Evolutionary conservation across 139 green algal genomes (phyloP).

Genomic region (Chlorella sp.): DNA sequence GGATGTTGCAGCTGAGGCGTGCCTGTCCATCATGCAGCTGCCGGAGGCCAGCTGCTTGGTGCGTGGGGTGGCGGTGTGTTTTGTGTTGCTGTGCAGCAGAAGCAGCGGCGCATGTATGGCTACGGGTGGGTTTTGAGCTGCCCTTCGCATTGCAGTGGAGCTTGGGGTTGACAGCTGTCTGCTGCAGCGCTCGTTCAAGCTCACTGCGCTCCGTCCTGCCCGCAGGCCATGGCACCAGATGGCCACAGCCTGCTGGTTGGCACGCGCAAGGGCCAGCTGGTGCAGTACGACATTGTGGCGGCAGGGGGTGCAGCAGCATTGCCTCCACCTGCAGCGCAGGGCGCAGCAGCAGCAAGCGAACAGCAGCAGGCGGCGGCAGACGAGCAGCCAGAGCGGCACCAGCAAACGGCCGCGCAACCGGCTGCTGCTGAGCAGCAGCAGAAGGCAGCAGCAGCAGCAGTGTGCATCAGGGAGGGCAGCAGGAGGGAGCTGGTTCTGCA

Average conservation of each 20-base stretch:
- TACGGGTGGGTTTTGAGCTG: no score
- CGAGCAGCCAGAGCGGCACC: no score
- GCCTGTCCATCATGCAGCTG: slow-evolving; percentile 31
- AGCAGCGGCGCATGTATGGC: no score
- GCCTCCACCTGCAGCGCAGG: no score
- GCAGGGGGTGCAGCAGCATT: not conserved
- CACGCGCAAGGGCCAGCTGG: slow-evolving; percentile 35
- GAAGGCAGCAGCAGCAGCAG: not conserved
- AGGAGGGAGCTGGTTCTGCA: slow-evolving; percentile 32
- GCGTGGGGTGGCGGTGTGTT: no score
- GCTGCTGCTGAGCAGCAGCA: not conserved
- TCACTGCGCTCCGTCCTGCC: no score
- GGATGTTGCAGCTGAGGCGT: slow-evolving; percentile 54
- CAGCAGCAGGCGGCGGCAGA: no score
- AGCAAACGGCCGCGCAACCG: no score
- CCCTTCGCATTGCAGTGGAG: no score
- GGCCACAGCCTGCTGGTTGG: slow-evolving; percentile 40
- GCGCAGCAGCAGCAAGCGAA: not conserved
- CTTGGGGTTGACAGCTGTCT: no score
- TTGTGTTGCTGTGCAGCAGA: no score
- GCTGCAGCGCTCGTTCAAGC: no score
- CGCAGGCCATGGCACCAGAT: slow-evolving; percentile 48
- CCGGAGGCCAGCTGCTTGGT: slow-evolving; percentile 50
- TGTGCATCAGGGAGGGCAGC: slow-evolving; percentile 8
- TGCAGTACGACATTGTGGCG: slow-evolving; percentile 20